phyloP scores from a whole-genome alignment of 2,329 filamentous ascomycete species.

The Botrytis deweyae region DNA sequence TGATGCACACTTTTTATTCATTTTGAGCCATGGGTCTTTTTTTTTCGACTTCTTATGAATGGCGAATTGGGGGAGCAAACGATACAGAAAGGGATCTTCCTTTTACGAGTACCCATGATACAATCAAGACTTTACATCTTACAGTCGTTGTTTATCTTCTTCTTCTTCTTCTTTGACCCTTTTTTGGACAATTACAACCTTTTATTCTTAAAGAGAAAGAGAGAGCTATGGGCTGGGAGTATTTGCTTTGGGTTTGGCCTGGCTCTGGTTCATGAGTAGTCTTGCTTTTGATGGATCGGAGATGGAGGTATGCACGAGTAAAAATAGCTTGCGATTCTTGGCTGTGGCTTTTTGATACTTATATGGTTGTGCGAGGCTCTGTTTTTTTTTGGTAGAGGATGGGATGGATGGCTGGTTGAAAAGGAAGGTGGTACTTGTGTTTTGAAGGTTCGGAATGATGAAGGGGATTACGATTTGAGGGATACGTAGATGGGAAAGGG shows the following conservation, averaged over 20 bases:
- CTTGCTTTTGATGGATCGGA: neutral
- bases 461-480: neutral
- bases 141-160: neutral
- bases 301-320: neutral
- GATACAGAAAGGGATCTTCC: neutral
- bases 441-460: neutral
- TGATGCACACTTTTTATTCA: neutral
- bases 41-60: neutral
- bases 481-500: neutral
- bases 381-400: neutral
- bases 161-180: neutral
- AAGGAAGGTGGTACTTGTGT: neutral
- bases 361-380: neutral
- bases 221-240: neutral
- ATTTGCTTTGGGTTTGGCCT: neutral
- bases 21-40: conserved; percentile 15
- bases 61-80: conserved; percentile 11
- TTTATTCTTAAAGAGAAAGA: conserved; percentile 9
- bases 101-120: conserved; percentile 19
- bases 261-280: neutral
- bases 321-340: conserved; percentile 1
- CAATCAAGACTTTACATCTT: conserved; percentile 6
- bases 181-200: conserved; percentile 10
- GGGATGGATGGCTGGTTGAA: neutral
- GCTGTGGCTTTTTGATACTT: neutral